Evolutionary conservation across 1,284 basidiomycete genomes (phyloP), one percentile per base, ranked within the genome.

Genomic region (Naganishia sp.): DNA sequence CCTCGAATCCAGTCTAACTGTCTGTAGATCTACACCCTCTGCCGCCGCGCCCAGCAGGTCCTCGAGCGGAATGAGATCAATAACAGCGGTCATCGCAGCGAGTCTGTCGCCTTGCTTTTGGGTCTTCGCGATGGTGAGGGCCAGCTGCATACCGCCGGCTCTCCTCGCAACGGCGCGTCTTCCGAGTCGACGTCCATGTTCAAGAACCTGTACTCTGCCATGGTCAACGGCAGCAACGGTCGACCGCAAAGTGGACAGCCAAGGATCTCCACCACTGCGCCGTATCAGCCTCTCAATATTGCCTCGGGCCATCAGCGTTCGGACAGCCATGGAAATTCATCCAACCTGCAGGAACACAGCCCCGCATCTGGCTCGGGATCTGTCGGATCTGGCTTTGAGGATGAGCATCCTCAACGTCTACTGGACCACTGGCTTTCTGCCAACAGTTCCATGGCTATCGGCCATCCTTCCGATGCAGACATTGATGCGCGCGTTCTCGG

Each of bases 381-480:
- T 18, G 55, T 44, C 9, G 48, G 48, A 21, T 61, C 59, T 10
- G 59, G 59, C 21, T 52, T 74, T 48, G 77, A 79, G 63, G 78
- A 80, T 46, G 78, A 80, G 66, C 77, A 79, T 64, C 75, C 74
- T 1, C 78, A 80, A 67, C 70, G 77, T 36, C 69, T 80, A 68
- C 72, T 80, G 2, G 78, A 80, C 68, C 74, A 78, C 61, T 80
- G 79, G 79, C 72, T 80, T 28, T 74, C 73, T 46, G 70, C 75
- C 48, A 79, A 79, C 65, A 72, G 74, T 0, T 75, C 74, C 3
- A 57, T 80, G 39, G 73, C 75, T 0, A 75, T 77, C 18, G 77
- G 76, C 2, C 69, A 71, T 16, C 66, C 73, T 50, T 71, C 68
- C 61, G 73, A 63, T 33, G 50, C 49, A 2, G 57, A 66, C 21